phyloP scores from a whole-genome alignment of 2,329 filamentous ascomycete species.

The Arthroderma uncinatum region DNA sequence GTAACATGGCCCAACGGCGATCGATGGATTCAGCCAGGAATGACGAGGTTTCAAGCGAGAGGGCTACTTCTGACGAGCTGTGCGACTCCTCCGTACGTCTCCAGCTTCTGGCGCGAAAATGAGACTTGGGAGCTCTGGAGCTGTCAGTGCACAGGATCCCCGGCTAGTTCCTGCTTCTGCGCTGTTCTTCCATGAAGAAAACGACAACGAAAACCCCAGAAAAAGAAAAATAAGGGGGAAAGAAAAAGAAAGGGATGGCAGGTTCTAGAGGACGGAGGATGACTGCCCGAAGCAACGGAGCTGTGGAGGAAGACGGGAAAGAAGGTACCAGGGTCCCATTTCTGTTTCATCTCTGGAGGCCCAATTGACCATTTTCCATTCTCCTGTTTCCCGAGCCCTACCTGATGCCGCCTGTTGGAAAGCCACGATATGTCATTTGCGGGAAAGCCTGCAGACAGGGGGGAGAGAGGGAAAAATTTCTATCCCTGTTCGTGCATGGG shows the following conservation, averaged over 20 bases:
- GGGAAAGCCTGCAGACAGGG: not conserved
- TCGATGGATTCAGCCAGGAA: not conserved
- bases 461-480: not conserved
- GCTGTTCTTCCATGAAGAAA: not conserved
- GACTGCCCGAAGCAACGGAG: not conserved
- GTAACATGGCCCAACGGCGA: not conserved
- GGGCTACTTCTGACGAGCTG: not conserved
- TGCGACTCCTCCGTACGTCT: not conserved
- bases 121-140: not conserved
- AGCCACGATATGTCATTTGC: not conserved
- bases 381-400: constrained; percentile 1
- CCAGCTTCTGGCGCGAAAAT: not conserved
- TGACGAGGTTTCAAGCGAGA: not conserved
- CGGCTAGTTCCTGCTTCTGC: not conserved
- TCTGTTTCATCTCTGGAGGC: not conserved
- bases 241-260: not conserved
- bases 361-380: not conserved
- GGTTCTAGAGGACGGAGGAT: not conserved
- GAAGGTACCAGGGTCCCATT: not conserved
- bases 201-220: not conserved
- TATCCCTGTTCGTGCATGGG: constrained; percentile 3
- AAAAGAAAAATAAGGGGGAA: not conserved
- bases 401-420: not conserved
- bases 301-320: constrained; percentile 2
- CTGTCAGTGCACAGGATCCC: not conserved